Base-by-base conservation (phyloP, 805 yeast species). In the Starmerella bombicola region DNA sequence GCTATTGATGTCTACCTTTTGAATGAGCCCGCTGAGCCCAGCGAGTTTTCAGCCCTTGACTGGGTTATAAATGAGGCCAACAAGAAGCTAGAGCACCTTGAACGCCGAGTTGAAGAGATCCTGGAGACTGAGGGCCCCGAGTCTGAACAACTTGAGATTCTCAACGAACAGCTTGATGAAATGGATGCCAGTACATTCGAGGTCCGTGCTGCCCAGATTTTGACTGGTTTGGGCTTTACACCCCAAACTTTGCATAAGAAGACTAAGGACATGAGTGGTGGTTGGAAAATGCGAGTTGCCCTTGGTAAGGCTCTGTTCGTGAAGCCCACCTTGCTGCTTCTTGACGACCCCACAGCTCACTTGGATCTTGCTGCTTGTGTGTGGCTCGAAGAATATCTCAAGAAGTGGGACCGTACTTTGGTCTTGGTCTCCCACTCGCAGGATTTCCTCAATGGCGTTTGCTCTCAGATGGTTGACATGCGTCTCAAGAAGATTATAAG, bases 231-330 rank as follows among this genome's bases (percentile, higher is more conserved):
- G 63, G 98, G 98, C 57, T 91, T 91, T 78, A 82, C 81, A 66
- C 58, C 80, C 42, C 65, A 66, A 52, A 88, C 97, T 42, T 88
- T 91, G 58, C 71, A 73, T 61, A 91, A 91, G 74, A 80, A 78
- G 67, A 91, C 98, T 57, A 86, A 84, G 66, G 97, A 91, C 61
- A 91, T 91, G 98, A 84, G 96, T 60, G 98, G 98, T 75, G 98
- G 98, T 63, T 91, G 98, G 98, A 85, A 85, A 71, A 91, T 91
- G 98, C 84, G 98, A 69, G 98, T 91, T 48, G 97, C 98, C 33
- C 71, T 91, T 48, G 95, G 95, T 46, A 91, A 91, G 67, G 98
- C 98, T 23, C 72, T 91, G 55, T 91, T 91, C 70, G 97, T 91
- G 53, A 88, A 91, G 71, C 98, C 98, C 60, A 86, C 97, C 38